These are phyloP conservation scores for Sordaria brevicollis DNA, from an alignment of 495 filamentous ascomycete genomes.

Conservation along the genomic window DNA sequence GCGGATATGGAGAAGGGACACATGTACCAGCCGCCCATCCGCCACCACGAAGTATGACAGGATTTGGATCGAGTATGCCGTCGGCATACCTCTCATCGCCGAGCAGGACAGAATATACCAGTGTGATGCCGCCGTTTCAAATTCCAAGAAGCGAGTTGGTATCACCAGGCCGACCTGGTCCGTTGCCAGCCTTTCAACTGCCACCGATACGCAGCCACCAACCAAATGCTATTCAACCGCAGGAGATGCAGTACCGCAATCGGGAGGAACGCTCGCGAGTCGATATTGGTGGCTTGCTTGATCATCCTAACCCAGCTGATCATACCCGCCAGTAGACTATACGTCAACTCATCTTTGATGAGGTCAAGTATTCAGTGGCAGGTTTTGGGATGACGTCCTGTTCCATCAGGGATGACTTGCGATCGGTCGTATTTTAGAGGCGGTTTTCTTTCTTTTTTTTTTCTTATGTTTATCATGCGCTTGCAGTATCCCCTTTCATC, in stretches of 20 bases:
- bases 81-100: constrained; percentile 28
- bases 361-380: too few relatives aligned
- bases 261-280: constrained; percentile 41
- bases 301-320: constrained; percentile 25
- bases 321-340: neutral
- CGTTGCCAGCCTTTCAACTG: constrained; percentile 37
- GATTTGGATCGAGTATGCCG: constrained; percentile 19
- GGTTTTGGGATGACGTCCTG: neutral
- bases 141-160: constrained; percentile 36
- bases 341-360: neutral
- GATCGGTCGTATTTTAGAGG: neutral
- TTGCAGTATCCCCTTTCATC: too few relatives aligned
- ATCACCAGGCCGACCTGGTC: constrained; percentile 18
- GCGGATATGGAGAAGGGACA: constrained; percentile 26
- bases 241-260: constrained; percentile 14
- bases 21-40: constrained; percentile 10
- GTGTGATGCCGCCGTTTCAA: constrained; percentile 29
- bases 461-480: neutral
- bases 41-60: constrained; percentile 21
- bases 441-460: neutral
- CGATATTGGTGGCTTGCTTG: constrained; percentile 45
- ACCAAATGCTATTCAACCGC: constrained; percentile 16
- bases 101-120: constrained; percentile 30
- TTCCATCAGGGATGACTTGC: neutral
- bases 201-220: constrained; percentile 41